A percentile compares a stretch with the other conserved stretches of the same genome.
phyloP scores from a whole-genome alignment of 768 basidiomycete species.

The Tubosaeta sp. region DNA sequence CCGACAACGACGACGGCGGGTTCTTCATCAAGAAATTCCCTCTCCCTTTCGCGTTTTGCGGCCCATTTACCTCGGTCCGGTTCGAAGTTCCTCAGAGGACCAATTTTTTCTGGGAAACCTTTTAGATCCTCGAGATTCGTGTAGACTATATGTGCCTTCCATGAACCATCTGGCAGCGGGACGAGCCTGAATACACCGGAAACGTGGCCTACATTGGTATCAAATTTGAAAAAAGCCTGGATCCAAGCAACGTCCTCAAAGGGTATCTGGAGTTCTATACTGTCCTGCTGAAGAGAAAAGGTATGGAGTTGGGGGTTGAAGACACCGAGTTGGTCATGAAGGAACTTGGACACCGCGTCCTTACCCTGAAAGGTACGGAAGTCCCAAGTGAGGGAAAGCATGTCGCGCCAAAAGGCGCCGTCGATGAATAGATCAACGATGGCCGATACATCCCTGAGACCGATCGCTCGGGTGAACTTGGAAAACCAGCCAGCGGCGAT shows the following conservation, averaged over 20 bases:
- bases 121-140: constrained; percentile 51
- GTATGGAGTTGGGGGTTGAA: constrained; percentile 16
- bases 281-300: constrained; percentile 23
- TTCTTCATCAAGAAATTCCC: constrained; percentile 34
- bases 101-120: constrained; percentile 41
- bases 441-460: constrained; percentile 31
- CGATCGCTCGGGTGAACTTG: constrained; percentile 33
- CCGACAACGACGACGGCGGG: constrained; percentile 52
- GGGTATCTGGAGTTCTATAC: constrained; percentile 20
- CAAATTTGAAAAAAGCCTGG: constrained; percentile 43
- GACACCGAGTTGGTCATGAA: constrained; percentile 40
- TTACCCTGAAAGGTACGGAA: constrained; percentile 53
- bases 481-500: constrained; percentile 41
- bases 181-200: constrained; percentile 47
- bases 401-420: constrained; percentile 53
- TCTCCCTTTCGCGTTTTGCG: constrained; percentile 24
- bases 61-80: constrained; percentile 34
- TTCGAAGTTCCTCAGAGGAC: constrained; percentile 40
- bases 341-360: constrained; percentile 38
- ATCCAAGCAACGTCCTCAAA: constrained; percentile 40
- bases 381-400: constrained; percentile 61
- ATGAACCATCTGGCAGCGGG: constrained; percentile 36
- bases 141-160: constrained; percentile 47
- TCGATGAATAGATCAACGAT: constrained; percentile 33
- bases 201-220: constrained; percentile 36